Conservation (phyloP, 306 rosid genomes). For the Ormosia emarginata region DNA sequence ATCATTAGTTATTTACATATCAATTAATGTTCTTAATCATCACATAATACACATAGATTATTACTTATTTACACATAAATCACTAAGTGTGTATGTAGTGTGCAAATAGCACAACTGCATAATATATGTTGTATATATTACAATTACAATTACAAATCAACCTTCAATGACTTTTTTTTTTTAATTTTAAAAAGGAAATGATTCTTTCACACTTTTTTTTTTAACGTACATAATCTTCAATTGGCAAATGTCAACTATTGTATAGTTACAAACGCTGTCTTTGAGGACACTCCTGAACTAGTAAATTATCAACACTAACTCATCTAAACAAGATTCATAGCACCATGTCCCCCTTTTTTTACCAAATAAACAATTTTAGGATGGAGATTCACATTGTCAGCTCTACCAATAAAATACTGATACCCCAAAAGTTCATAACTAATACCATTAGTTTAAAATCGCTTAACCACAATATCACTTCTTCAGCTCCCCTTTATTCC, state of each 20-base stretch:
- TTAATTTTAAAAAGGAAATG: too few relatives aligned
- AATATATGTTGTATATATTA: not conserved
- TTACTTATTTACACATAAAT: not conserved
- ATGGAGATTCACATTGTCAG: not conserved
- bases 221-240: not conserved
- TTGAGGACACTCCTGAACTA: not conserved
- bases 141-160: not conserved
- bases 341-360: not conserved
- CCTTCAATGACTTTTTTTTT: not conserved
- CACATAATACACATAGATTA: too few relatives aligned
- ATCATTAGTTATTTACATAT: too few relatives aligned
- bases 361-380: not conserved
- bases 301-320: not conserved
- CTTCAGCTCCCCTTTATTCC: not conserved
- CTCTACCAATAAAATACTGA: not conserved
- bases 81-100: too few relatives aligned
- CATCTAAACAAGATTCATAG: not conserved
- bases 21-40: too few relatives aligned
- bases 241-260: not conserved
- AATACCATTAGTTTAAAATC: not conserved
- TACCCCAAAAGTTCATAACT: not conserved
- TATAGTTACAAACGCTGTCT: not conserved
- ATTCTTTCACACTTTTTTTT: not conserved
- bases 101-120: too few relatives aligned
- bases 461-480: not conserved